Base-by-base conservation (phyloP, 257 asterid species). In the Agastache rugosa region DNA sequence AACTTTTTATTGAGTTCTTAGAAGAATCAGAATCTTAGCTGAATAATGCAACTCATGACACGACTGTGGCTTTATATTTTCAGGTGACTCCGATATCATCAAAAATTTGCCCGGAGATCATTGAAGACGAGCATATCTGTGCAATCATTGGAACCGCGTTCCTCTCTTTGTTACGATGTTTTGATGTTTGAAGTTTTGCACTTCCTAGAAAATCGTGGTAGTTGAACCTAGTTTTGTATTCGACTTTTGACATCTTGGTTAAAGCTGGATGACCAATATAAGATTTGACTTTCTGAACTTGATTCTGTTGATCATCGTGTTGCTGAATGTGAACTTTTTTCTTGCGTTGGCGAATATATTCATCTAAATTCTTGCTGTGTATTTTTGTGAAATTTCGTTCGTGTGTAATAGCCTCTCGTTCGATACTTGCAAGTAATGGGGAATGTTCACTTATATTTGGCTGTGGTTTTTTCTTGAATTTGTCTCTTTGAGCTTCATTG, bases 31-130 rank as follows among this genome's bases (percentile, higher is more conserved):
- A 20, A 37, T 34, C 23, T n/a, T 22, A 11, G 6, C 14, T 16
- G 23, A 35, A 47, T 23, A 2, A 27, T 63, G 8, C 27, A 2
- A 50, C 6, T 27, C 65, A 59, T 11, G 39, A 59, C 5, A 4
- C 1, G 22, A 1, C 41, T 12, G 6, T 6, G 35, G 8, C 31
- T 34, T 58, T 56, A 1, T 15, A 23, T 60, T 68, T 61, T 59
- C 85, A 88, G 95, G 95, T 78, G 96, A 90, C 84, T 90, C 93
- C 2, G 95, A 88, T 69, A 88, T 90, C 73, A 90, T 88, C 86
- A 90, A 87, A 69, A 78, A 81, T 53, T 71, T 90, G 58, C 88
- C 97, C 0, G 84, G 85, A 16, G 95, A 84, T 74, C 92, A 83
- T 20, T 87, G 78, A 83, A 72, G 16, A 14, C n/a, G 15, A 19